A percentile compares a stretch with the other conserved stretches of the same genome.
phyloP scores from a whole-genome alignment of 306 rosid species.

The Purshia tridentata region DNA sequence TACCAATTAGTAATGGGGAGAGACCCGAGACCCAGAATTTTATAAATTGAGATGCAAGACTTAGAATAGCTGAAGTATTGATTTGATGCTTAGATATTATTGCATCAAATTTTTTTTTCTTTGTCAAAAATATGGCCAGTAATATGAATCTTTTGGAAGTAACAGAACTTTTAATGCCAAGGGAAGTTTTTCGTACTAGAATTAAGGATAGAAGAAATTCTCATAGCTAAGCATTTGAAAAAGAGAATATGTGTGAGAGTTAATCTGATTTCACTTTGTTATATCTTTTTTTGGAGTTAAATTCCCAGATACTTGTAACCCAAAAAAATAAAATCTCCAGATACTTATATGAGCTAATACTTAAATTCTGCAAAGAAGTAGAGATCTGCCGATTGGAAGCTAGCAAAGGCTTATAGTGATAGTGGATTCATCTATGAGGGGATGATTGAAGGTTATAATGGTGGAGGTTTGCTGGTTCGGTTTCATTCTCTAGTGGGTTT shows the following conservation, averaged over 20 bases:
- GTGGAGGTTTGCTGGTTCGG: slow-evolving; percentile 71
- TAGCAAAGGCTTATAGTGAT: slow-evolving; percentile 57
- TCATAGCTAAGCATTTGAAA: not conserved
- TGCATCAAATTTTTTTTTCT: not conserved
- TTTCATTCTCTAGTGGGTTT: slow-evolving; percentile 73
- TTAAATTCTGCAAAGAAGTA: slow-evolving; percentile 78
- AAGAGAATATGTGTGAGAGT: not conserved
- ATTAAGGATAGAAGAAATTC: not conserved
- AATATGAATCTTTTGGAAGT: not conserved
- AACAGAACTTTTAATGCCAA: not conserved
- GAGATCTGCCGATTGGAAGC: slow-evolving; percentile 91
- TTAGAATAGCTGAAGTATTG: not conserved
- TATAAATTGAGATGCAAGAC: not conserved
- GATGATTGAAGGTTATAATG: slow-evolving; percentile 67
- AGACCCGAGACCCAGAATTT: not conserved
- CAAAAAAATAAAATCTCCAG: not conserved
- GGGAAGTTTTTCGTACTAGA: not conserved
- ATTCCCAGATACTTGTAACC: not conserved
- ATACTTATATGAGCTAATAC: slow-evolving; percentile 44
- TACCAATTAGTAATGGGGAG: not conserved
- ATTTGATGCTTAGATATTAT: not conserved
- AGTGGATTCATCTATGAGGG: slow-evolving; percentile 63
- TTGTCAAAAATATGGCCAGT: not conserved
- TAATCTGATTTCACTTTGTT: slow-evolving; percentile 7
- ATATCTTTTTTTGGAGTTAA: slow-evolving; percentile 2